phyloP scores from a whole-genome alignment of 2,329 filamentous ascomycete genomes.

The Sarocladium oryzae region DNA sequence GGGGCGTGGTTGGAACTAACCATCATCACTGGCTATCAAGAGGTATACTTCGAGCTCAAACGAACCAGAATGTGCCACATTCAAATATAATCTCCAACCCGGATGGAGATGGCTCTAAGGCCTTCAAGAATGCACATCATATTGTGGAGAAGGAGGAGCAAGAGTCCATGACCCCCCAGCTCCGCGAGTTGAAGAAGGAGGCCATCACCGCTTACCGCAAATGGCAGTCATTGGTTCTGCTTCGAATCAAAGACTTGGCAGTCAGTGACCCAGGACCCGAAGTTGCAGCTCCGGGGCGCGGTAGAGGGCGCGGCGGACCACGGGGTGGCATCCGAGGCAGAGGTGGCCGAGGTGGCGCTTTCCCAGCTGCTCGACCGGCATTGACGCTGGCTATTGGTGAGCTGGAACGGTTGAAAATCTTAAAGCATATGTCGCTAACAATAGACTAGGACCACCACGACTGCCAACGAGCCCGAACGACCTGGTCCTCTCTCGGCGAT shows the following conservation, averaged over 20 bases:
- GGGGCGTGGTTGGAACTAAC: constrained; percentile 9
- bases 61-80: neutral
- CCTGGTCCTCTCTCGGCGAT: constrained; percentile 41
- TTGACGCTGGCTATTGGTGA: constrained; percentile 9
- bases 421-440: constrained; percentile 13
- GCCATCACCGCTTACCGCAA: constrained; percentile 67
- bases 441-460: constrained; percentile 30
- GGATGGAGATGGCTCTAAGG: constrained; percentile 13
- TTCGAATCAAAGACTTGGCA: constrained; percentile 63
- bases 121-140: constrained; percentile 21
- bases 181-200: constrained; percentile 63
- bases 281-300: constrained; percentile 18
- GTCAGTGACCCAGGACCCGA: constrained; percentile 33
- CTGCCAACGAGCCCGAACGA: constrained; percentile 37
- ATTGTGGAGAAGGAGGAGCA: constrained; percentile 25
- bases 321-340: constrained; percentile 19
- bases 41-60: constrained; percentile 20
- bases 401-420: neutral
- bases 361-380: neutral
- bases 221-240: constrained; percentile 68
- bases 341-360: constrained; percentile 17
- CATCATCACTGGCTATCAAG: constrained; percentile 28
- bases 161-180: constrained; percentile 34
- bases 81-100: constrained; percentile 10
- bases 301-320: constrained; percentile 28